Base-by-base conservation (phyloP, 2,329 filamentous ascomycete species). In the Colletotrichum higginsianum region DNA sequence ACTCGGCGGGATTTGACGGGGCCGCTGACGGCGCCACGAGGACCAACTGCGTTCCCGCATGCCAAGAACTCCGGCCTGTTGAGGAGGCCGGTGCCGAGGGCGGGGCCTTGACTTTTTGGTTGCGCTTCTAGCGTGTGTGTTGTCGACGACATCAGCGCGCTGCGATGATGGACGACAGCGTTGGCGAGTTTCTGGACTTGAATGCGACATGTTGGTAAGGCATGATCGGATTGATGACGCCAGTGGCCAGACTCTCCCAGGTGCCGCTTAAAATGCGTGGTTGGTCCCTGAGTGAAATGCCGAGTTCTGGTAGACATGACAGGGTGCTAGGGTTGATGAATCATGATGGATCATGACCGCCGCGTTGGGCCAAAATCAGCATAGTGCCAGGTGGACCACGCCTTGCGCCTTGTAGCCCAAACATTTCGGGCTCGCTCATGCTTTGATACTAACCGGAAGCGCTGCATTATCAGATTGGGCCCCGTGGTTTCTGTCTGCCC, bases 311-410 rank as follows among this genome's bases (percentile, higher is more conserved):
- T 40, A 68, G 44, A 21, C 30, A n/a, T 18, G 30, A 50, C 69
- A 71, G 69, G 69, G 69, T 49, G 65, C 65, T 30, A 49, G 69
- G 69, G 46, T 71, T 47, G 65, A 68, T 69, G 69, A 68, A 68
- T 71, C 69, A 71, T 64, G n/a, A 60, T 44, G 21, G 65, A 35
- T 58, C 65, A 55, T 11, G 35, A 56, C 58, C 38, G 47, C 9
- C 42, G 53, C 38, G 46, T 13, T 58, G 65, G 40, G 46, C 53
- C 40, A 58, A 44, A 62, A 67, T 16, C 42, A 23, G 55, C 40
- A n/a, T 35, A 58, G 26, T 58, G 12, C 13, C 23, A 15, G 16
- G 13, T 49, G 35, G 40, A 26, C 40, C 38, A 44, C 50, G 61
- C 50, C n/a, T 23, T 35, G 26, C 7, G 30, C 35, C 35, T 21